phyloP scores from a whole-genome alignment of 495 filamentous ascomycete genomes.

The Penicillium ucsense region DNA sequence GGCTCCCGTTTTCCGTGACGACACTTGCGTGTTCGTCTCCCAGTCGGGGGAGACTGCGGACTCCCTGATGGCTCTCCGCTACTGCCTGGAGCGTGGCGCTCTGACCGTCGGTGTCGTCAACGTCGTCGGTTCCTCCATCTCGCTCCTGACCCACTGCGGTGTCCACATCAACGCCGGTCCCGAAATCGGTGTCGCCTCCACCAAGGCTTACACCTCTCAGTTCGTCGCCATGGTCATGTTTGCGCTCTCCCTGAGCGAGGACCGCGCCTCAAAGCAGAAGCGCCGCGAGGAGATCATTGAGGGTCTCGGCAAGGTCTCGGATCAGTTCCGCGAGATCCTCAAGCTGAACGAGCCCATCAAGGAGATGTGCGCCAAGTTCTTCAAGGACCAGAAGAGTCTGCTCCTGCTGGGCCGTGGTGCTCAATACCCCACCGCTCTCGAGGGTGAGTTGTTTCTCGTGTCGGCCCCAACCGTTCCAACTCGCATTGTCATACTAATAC shows the following conservation, averaged over 20 bases:
- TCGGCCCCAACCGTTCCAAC: background rate
- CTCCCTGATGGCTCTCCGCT: conserved; percentile 90
- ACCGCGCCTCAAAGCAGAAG: conserved; percentile 88
- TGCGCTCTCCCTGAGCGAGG: conserved; percentile 87
- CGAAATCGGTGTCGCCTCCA: conserved; percentile 97
- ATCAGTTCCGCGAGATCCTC: conserved; percentile 84
- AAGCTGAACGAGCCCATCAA: conserved; percentile 90
- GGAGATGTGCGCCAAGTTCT: conserved; percentile 74
- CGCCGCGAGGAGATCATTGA: conserved; percentile 95
- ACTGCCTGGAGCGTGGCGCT: conserved; percentile 94
- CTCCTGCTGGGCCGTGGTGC: conserved; percentile 87
- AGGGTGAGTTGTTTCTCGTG: conserved; percentile 47
- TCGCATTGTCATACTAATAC: background rate
- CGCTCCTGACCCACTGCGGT: conserved; percentile 96
- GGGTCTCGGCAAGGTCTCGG: conserved; percentile 73
- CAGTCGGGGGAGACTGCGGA: conserved; percentile 99
- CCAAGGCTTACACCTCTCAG: conserved; percentile 98
- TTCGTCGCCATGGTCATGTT: conserved; percentile 99
- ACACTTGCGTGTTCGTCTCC: conserved; percentile 97
- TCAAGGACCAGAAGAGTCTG: conserved; percentile 95
- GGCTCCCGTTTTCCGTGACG: conserved; percentile 98
- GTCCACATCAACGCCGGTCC: conserved; percentile 98
- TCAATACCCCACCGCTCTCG: conserved; percentile 93
- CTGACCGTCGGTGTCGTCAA: conserved; percentile 97
- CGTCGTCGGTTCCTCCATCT: conserved; percentile 95